Evolutionary conservation across 441 rosid species (phyloP).

Genomic region (Syzygium syzygioides): DNA sequence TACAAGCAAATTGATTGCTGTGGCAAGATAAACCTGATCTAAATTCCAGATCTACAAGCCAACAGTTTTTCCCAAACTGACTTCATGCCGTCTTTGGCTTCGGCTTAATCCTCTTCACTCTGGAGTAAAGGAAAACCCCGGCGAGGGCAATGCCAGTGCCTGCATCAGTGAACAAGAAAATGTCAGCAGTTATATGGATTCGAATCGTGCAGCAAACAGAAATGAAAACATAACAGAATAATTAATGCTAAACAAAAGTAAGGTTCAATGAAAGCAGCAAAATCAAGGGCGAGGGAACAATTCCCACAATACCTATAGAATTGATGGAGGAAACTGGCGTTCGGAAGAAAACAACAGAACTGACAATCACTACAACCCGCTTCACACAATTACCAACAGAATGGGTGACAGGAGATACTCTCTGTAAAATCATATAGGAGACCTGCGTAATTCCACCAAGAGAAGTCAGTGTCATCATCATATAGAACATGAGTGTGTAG

Average conservation of each 20-base stretch:
- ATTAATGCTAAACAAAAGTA: not conserved
- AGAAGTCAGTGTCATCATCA: not conserved
- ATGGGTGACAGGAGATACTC: constrained; percentile 97
- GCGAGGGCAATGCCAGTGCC: constrained; percentile 94
- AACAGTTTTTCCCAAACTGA: not conserved
- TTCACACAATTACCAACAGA: constrained; percentile 98
- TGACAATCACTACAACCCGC: constrained; percentile 95
- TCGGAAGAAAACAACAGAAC: constrained; percentile 86
- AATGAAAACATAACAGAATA: not conserved
- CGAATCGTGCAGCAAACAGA: not conserved
- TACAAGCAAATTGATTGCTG: not conserved
- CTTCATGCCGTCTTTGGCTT: constrained; percentile 70
- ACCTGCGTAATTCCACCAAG: constrained; percentile 40
- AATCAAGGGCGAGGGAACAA: not conserved
- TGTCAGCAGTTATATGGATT: not conserved
- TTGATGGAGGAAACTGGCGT: constrained; percentile 83
- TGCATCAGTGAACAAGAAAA: constrained; percentile 15
- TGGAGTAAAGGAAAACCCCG: constrained; percentile 90
- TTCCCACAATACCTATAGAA: constrained; percentile 55
- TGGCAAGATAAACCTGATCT: not conserved
- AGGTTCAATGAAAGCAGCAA: not conserved
- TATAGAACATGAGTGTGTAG: not conserved
- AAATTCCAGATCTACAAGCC: not conserved
- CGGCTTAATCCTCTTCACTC: constrained; percentile 88
- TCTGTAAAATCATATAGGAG: constrained; percentile 87